Evolutionary conservation across 2,329 filamentous ascomycete species (phyloP).

Genomic region (Fusarium ramigenum): DNA sequence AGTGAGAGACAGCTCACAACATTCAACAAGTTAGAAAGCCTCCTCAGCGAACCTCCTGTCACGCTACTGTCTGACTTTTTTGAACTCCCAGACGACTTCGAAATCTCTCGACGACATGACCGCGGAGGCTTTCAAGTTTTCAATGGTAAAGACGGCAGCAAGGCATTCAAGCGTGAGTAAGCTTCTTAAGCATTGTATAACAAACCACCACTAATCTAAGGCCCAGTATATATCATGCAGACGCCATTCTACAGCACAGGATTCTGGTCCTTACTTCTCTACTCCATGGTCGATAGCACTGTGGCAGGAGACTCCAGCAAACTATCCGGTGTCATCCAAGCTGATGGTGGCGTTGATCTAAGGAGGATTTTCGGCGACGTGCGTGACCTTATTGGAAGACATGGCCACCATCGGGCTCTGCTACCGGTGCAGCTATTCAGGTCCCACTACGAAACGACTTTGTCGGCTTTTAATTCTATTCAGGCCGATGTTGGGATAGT

Average conservation of each 20-base stretch:
- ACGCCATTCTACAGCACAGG: background rate
- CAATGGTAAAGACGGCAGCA: background rate
- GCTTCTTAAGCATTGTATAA: no score
- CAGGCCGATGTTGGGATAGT: fast-evolving
- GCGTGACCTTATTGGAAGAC: fast-evolving
- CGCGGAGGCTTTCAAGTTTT: background rate
- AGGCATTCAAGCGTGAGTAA: no score
- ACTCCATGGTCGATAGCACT: fast-evolving
- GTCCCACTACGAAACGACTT: background rate
- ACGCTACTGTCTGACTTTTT: fast-evolving
- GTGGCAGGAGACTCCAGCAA: fast-evolving
- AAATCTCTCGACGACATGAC: background rate
- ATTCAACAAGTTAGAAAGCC: background rate
- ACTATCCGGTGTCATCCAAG: background rate
- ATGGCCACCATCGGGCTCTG: background rate
- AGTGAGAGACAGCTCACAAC: background rate
- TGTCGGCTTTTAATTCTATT: background rate
- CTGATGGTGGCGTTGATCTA: no score
- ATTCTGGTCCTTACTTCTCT: background rate
- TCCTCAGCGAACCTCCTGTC: background rate
- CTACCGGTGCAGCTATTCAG: background rate
- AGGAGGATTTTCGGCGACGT: fast-evolving
- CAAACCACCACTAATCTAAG: no score
- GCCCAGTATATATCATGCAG: background rate
- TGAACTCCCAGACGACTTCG: background rate